Evolutionary conservation across 73 alveolate species (phyloP), one percentile per base, ranked within the genome.

Genomic region (Paramecium primaurelia): DNA sequence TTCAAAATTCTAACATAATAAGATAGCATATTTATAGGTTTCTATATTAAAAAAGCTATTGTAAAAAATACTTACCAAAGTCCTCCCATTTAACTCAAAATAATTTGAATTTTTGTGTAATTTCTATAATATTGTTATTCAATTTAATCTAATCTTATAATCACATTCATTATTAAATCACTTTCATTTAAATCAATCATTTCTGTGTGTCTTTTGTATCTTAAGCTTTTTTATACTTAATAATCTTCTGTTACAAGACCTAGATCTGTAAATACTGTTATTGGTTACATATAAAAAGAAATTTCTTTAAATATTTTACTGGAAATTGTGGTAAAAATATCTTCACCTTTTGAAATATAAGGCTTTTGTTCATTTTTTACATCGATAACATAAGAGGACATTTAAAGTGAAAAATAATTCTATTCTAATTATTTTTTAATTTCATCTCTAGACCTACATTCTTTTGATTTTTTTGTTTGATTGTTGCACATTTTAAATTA

Each of bases 1-100:
- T 80, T 80, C 34, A 80, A 10, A 16, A 80, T 18, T 45, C 64
- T n/a, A 20, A 80, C 30, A 14, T 80, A 45, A 49, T 80, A 80
- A 11, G 91, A 80, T 44, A 80, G 6, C 4, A 38, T 0, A 80
- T 37, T 80, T n/a, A 80, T 80, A 6, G 91, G 91, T 32, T 22
- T 45, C 34, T 47, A 18, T 9, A 80, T 12, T 3, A 80, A 9
- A 6, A 80, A 47, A 3, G 73, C 73, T 1, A 80, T 0, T 0
- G 91, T 80, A 49, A 80, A 80, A 11, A 80, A 47, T 22, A 80
- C 91, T 45, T 80, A 18, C 91, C 91, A 80, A 16, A 80, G 58
- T 45, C 91, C 91, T 25, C 91, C 91, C 58, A 80, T 22, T 18
- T 80, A 9, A 40, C 77, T 26, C 5, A 80, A 80, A 45, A 80